Base-by-base conservation (phyloP, 805 yeast species). In the Gaillardinia entomophila region DNA sequence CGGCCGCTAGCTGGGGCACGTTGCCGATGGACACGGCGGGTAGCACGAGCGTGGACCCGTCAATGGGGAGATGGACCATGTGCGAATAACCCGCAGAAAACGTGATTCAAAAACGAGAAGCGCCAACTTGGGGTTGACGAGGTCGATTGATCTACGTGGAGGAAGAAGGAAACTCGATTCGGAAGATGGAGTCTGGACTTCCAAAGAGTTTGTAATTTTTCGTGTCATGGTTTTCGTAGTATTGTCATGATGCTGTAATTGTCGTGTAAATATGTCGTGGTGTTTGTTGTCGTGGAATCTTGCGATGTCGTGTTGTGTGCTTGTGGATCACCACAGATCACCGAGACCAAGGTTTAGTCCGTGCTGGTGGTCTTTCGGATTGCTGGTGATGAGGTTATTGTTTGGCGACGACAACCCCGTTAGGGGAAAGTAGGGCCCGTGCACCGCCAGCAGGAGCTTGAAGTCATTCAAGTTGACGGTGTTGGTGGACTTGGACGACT, bases 1-100 rank as follows among this genome's bases (percentile, higher is more conserved):
- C 97, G 4, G 73, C 55, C 0, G 89, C 59, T 30, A 90, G 60
- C 53, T 92, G 98, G 0, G 97, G 94, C 3, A 88, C 82, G 48
- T 90, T 92, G 6, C 95, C 97, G 4, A 85, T 72, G 3, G 96
- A 77, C 0, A 92, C 82, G 0, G 88, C 59, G 0, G 97, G 97
- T 1, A 92, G 26, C 1, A 90, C 50, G n/a, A 82, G 58, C 1
- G 67, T 68, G 1, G 74, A 55, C 27, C 55, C 58, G 7, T 32
- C 27, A 6, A 48, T 28, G 36, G n/a, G n/a, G n/a, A n/a, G n/a
- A n/a, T n/a, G n/a, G n/a, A n/a, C n/a, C n/a, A n/a, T n/a, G n/a
- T 26, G 7, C 26, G 22, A 25, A 31, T 22, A 6, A 22, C 13
- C 17, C n/a, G 22, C 4, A 14, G 12, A 13, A 26, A n/a, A n/a